Base-by-base conservation (phyloP, 2,329 filamentous ascomycete species). In the Fusarium sp. region DNA sequence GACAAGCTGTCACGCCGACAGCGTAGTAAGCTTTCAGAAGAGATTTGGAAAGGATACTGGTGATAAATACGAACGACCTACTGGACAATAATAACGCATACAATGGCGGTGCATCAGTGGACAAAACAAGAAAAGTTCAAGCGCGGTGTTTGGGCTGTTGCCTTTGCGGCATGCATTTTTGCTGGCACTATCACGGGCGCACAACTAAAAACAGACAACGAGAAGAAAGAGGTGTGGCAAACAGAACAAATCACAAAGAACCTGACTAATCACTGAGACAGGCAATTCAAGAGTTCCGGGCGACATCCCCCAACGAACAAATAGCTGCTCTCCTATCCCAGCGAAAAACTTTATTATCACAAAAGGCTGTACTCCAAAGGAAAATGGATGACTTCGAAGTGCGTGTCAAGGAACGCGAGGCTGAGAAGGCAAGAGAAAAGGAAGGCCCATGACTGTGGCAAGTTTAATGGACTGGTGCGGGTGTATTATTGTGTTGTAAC, bases 101-200 rank as follows among this genome's bases (percentile, higher is more conserved):
- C 44, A 63, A 77, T 78, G 76, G 71, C 65, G 64, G 63, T 60
- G 2, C 47, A 68, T 33, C 57, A 68, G 48, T 80, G 80, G 78
- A 81, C 81, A 26, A 75, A 70, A 51, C 79, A 80, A 41, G 79
- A 83, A 62, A 83, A 81, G 66, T 64, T 82, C 55, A 80, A 77
- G 66, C 74, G 80, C 49, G 82, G 80, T 63, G 65, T 83, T 62
- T 80, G 80, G 78, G 86, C 86, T n/a, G 82, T 79, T 39, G 85
- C 85, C 39, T 83, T 87, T 69, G 84, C 83, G 7, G 85, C 85
- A 67, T 82, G 87, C 64, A 82, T 86, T 68, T 80, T 84, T 66
- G 85, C 86, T 38, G 86, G 86, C 66, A 79, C 84, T 49, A 81
- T 86, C 52, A 87, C 87, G 63, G 87, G 87, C 58, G 87, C 86